Base-by-base conservation (phyloP, 352 stramenopile species). In the Phytophthora fragariaefolia region DNA sequence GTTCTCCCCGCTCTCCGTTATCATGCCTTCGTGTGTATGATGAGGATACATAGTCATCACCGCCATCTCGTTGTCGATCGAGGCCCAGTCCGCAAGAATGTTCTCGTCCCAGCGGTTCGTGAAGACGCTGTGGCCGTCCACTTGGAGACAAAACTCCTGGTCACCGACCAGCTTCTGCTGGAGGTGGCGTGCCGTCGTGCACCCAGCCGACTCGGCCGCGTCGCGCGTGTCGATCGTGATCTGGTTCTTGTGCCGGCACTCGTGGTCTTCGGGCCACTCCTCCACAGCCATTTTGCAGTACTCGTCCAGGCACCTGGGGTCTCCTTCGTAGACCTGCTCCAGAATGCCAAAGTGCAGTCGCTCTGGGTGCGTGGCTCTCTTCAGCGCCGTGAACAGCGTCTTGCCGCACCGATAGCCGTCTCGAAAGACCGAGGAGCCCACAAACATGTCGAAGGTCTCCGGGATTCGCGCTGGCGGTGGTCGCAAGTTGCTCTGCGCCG, bases 71-170 rank as follows among this genome's bases (percentile, higher is more conserved):
- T 95, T 95, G 58, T 82, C 65, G 18, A 91, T 74, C 0, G 71
- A 68, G 27, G 53, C 79, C 87, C 87, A 95, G 20, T 95, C 85
- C 6, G 63, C 57, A 2, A 95, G 22, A 3, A 95, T 53, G 59
- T 89, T 76, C 4, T 84, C 69, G 54, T 95, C 87, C 87, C 85
- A 95, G 2, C 72, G 58, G 66, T 92, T 93, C 10, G 87, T 93
- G 50, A 95, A 95, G 58, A 95, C 79, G 34, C 74, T 90, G 74
- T 95, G 87, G 8, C 76, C 83, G 32, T 95, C 87, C n/a, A 93
- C 71, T 65, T 93, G 84, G 20, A 95, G 69, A 49, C 87, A 95
- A 38, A 95, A 95, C 54, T 92, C 85, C 49, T 93, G 72, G 40
- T 87, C 50, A 10, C 66, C 66, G 3, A 95, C 45, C 4, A 95